Conservation (phyloP, 208 protist genomes). For the Leishmania gerbilli region DNA sequence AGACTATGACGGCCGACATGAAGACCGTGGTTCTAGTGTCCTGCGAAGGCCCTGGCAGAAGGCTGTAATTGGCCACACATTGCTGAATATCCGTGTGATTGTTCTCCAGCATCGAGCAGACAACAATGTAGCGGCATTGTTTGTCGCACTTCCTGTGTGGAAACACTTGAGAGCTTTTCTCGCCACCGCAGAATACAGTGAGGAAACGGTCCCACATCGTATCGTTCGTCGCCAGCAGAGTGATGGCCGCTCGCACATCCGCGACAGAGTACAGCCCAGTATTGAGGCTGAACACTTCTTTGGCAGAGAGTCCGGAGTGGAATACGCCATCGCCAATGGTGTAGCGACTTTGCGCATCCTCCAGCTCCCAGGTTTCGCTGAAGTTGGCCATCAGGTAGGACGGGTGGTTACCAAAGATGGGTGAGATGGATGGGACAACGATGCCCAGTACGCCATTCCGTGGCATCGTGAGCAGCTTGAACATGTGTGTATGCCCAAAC, state of each 20-base stretch:
- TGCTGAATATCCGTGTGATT: slow-evolving; percentile 34
- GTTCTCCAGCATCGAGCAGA: slow-evolving; percentile 57
- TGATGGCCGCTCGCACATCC: slow-evolving; percentile 21
- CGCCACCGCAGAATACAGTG: slow-evolving; percentile 45
- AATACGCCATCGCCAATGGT: slow-evolving; percentile 36
- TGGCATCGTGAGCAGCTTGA: slow-evolving; percentile 42
- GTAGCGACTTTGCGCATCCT: slow-evolving; percentile 55
- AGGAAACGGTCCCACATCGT: slow-evolving; percentile 51
- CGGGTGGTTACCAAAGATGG: slow-evolving; percentile 67
- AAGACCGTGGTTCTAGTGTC: not conserved
- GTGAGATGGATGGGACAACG: slow-evolving; percentile 67
- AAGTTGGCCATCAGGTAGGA: slow-evolving; percentile 69
- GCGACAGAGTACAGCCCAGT: slow-evolving; percentile 30
- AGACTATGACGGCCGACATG: slow-evolving; percentile 6
- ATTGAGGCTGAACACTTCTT: slow-evolving; percentile 30
- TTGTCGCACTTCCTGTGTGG: slow-evolving; percentile 31
- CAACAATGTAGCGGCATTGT: slow-evolving; percentile 53
- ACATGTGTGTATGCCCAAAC: slow-evolving; percentile 80
- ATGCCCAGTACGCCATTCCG: slow-evolving; percentile 29
- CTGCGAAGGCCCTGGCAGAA: not conserved
- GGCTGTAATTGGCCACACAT: slow-evolving; percentile 31
- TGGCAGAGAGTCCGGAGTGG: slow-evolving; percentile 35
- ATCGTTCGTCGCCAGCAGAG: slow-evolving; percentile 32
- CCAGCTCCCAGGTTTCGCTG: slow-evolving; percentile 31
- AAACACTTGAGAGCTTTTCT: slow-evolving; percentile 33